phyloP scores from a whole-genome alignment of 164 flowering plant species.

The Vitis rotundifolia region DNA sequence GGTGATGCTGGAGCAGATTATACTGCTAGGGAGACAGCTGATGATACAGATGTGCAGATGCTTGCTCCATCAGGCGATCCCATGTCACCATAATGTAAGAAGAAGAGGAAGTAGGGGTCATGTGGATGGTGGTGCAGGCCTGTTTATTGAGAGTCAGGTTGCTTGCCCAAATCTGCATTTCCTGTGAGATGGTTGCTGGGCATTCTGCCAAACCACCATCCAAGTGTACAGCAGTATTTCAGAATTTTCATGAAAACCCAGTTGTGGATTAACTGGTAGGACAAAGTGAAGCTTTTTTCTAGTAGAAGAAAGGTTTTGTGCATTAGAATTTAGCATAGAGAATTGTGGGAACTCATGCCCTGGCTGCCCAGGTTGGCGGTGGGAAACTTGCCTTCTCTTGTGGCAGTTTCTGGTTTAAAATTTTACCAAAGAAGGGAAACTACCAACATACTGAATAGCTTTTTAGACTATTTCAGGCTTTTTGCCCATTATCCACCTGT shows the following conservation, averaged over 20 bases:
- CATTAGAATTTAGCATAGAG: slow-evolving; percentile 21
- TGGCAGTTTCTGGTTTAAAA: slow-evolving; percentile 44
- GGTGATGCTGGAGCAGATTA: slow-evolving; percentile 29
- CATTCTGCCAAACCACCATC: not conserved
- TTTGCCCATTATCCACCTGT: not conserved
- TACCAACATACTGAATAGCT: slow-evolving; percentile 2
- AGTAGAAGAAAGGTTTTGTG: slow-evolving; percentile 12
- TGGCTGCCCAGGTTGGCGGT: slow-evolving; percentile 62
- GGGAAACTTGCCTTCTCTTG: slow-evolving; percentile 44
- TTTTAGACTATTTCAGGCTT: not conserved
- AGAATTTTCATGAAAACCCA: slow-evolving; percentile 6
- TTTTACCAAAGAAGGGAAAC: slow-evolving; percentile 6
- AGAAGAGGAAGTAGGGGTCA: not conserved
- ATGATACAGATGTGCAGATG: slow-evolving; percentile 37
- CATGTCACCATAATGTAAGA: slow-evolving; percentile 32
- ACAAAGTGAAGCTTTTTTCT: slow-evolving; percentile 6
- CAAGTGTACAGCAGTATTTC: slow-evolving; percentile 33
- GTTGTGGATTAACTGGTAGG: slow-evolving; percentile 8
- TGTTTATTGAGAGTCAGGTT: slow-evolving; percentile 17
- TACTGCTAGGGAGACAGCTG: slow-evolving; percentile 14
- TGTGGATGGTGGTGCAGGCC: slow-evolving; percentile 12
- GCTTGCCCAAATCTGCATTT: slow-evolving; percentile 9
- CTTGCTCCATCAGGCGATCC: slow-evolving; percentile 37
- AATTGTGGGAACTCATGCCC: slow-evolving; percentile 9
- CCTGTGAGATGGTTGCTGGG: not conserved